These are phyloP conservation scores for Escallonia rubra DNA, from an alignment of 129 eudicot species.

Conservation along the genomic window DNA sequence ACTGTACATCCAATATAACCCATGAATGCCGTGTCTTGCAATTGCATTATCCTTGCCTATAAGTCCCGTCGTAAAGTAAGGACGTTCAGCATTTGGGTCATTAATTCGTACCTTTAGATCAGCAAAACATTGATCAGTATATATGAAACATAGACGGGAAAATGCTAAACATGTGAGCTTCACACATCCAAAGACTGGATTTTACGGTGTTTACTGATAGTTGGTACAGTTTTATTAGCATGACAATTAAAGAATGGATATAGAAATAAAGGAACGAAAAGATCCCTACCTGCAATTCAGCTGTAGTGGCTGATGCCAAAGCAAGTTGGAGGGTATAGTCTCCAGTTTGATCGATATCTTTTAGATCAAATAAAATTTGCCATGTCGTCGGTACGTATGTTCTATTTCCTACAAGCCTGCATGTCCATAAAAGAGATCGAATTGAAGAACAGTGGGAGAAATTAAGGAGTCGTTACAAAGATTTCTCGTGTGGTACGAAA, in stretches of 20 bases:
- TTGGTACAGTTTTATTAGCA: no score
- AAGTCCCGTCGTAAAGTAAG: slow-evolving; percentile 31
- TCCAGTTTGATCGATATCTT: slow-evolving; percentile 10
- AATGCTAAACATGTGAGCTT: no score
- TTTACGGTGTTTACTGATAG: no score
- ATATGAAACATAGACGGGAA: no score
- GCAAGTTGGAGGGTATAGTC: slow-evolving; percentile 39
- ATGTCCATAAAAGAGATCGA: neutral
- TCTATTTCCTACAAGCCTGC: slow-evolving; percentile 25
- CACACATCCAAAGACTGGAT: no score
- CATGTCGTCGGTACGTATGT: slow-evolving; percentile 44
- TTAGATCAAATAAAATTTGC: slow-evolving; percentile 32
- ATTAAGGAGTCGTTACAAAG: no score
- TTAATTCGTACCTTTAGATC: slow-evolving; percentile 31
- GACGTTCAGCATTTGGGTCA: slow-evolving; percentile 1
- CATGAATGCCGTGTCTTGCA: slow-evolving; percentile 16
- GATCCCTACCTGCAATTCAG: slow-evolving; percentile 41
- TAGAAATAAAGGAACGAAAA: no score
- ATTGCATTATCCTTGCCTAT: slow-evolving; percentile 16
- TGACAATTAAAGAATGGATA: no score
- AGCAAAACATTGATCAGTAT: neutral
- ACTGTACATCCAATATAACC: slow-evolving; percentile 3
- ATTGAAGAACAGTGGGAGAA: no score
- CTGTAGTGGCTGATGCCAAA: slow-evolving; percentile 38
- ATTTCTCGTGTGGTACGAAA: no score